Percentiles rank a stretch among this genome's conserved stretches.
phyloP scores from a whole-genome alignment of 805 yeast genomes.

The Candida ponderosae region DNA sequence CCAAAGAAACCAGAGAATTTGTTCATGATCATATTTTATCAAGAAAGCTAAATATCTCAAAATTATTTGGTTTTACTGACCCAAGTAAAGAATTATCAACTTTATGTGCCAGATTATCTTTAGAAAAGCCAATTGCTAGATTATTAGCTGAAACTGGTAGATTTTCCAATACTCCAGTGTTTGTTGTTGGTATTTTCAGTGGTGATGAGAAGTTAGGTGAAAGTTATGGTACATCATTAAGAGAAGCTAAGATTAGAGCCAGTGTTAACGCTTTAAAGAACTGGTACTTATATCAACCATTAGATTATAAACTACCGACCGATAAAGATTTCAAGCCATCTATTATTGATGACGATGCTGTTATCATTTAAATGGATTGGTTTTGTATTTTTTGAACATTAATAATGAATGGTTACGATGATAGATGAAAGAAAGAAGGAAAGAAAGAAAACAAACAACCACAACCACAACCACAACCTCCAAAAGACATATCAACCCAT shows the following conservation, averaged over 20 bases:
- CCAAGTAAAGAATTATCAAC: constrained; percentile 81
- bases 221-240: constrained; percentile 85
- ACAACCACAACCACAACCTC: constrained; percentile 7
- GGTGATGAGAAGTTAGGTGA: constrained; percentile 84
- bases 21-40: constrained; percentile 70
- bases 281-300: constrained; percentile 88
- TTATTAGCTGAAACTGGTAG: constrained; percentile 93
- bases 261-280: constrained; percentile 85
- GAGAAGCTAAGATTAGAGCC: constrained; percentile 89
- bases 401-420: neutral
- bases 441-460: constrained; percentile 2
- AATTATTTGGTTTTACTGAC: constrained; percentile 72
- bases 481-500: no score
- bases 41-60: constrained; percentile 68
- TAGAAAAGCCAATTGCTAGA: constrained; percentile 71
- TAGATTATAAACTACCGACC: constrained; percentile 55
- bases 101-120: constrained; percentile 66
- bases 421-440: constrained; percentile 2
- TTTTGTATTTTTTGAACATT: no score
- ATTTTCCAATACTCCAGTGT: constrained; percentile 72
- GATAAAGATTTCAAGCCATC: constrained; percentile 34
- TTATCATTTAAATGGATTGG: constrained; percentile 25
- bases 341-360: constrained; percentile 36
- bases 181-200: constrained; percentile 83
- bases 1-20: constrained; percentile 50